Base-by-base conservation (phyloP, 2,329 filamentous ascomycete species). In the Phymatotrichopsis omnivora region DNA sequence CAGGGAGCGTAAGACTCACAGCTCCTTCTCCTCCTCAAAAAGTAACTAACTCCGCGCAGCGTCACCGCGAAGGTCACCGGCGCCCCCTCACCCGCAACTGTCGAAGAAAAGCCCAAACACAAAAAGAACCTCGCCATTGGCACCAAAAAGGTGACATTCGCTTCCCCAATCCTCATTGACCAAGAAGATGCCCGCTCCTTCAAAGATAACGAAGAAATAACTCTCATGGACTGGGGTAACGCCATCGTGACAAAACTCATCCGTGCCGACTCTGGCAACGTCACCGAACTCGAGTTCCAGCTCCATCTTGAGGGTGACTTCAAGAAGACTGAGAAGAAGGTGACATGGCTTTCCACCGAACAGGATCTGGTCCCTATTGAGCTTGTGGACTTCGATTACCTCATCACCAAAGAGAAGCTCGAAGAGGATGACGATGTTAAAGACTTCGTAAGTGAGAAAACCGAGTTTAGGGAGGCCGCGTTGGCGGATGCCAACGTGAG, bases 151-250 rank as follows among this genome's bases (percentile, higher is more conserved):
- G 84, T 94, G 4, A 72, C 76, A 20, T 93, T 80, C 63, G 83
- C 82, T 61, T 73, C 74, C 46, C 73, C 78, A 52, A 70, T 95
- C 55, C 69, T 91, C 50, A 68, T 96, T 41, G 89, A 95, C 62
- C 89, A 95, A 65, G 82, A 73, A 34, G 89, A 96, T 59, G 85
- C 81, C 51, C 80, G 80, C 62, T 74, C 74, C 20, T 93, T 95
- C 67, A 81, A 77, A 58, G 72, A 81, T 49, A 79, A 81, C 60
- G 89, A 96, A 68, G 87, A 95, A 65, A 84, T 96, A 59, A 95
- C 89, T 0, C 72, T 95, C 31, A 95, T 95, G 89, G 82, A 82
- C 63, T 96, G 89, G 89, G 91, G 89, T 57, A 93, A 93, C 60
- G 85, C 82, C 10, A 75, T 86, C 55, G 82, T 91, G 19, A 75